These are phyloP conservation scores for Artemisia argyi DNA, from an alignment of 129 eudicot species.

Conservation along the genomic window DNA sequence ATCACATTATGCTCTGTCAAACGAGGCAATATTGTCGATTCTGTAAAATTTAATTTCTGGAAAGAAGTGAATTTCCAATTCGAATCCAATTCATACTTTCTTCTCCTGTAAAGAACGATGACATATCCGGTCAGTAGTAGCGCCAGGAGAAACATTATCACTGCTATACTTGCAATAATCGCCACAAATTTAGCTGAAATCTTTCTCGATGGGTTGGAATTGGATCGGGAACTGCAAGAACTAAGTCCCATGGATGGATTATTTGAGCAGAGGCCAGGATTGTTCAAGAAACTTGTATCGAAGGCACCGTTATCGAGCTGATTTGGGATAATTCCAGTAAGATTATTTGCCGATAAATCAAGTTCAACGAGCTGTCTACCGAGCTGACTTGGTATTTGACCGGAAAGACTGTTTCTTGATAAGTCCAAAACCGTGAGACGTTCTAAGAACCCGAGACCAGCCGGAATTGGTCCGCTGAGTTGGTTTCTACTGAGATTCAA, in stretches of 20 bases:
- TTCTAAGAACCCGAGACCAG: constrained; percentile 49
- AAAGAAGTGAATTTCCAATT: constrained; percentile 80
- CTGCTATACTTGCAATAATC: constrained; percentile 45
- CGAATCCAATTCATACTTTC: constrained; percentile 33
- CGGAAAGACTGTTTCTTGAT: constrained; percentile 59
- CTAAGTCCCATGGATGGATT: constrained; percentile 41
- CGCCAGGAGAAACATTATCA: constrained; percentile 37
- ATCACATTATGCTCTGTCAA: constrained; percentile 65
- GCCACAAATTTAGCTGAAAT: constrained; percentile 39
- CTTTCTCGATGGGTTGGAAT: constrained; percentile 26
- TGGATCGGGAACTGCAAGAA: constrained; percentile 38
- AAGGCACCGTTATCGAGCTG: constrained; percentile 47
- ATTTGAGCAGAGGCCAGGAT: constrained; percentile 62
- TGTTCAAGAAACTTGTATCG: constrained; percentile 48
- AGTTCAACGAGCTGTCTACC: constrained; percentile 40
- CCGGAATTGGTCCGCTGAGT: constrained; percentile 72
- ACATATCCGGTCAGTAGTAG: constrained; percentile 35
- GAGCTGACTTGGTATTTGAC: constrained; percentile 63
- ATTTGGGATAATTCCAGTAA: constrained; percentile 63
- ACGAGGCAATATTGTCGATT: constrained; percentile 53
- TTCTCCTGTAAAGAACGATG: constrained; percentile 29
- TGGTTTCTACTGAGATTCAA: constrained; percentile 60
- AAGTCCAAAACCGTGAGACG: constrained; percentile 57
- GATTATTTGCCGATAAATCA: constrained; percentile 64
- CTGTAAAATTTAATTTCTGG: constrained; percentile 69